Percentiles rank a stretch among this genome's conserved stretches.
These are phyloP conservation scores for Didymella arachidicola DNA, from an alignment of 2,329 filamentous ascomycete species.

Conservation along the genomic window DNA sequence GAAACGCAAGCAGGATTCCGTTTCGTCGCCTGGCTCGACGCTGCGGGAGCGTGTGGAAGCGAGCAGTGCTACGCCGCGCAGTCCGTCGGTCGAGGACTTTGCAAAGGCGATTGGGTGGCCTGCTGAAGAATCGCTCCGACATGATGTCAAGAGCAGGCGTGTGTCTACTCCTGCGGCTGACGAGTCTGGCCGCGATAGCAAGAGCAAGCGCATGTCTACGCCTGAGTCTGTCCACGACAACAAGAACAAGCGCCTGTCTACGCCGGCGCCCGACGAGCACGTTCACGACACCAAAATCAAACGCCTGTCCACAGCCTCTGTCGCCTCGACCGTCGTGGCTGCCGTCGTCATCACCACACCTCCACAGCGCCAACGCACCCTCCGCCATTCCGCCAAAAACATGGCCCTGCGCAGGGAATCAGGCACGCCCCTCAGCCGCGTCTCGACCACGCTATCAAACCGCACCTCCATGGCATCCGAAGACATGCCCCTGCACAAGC, in stretches of 20 bases:
- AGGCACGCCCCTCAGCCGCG: slow-evolving; percentile 47
- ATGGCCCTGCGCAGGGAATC: slow-evolving; percentile 58
- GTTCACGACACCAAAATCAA: slow-evolving; percentile 46
- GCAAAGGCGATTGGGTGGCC: slow-evolving; percentile 61
- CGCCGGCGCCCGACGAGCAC: slow-evolving; percentile 33
- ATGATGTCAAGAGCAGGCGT: too few relatives aligned
- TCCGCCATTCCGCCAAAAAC: slow-evolving; percentile 64
- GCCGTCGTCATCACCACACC: slow-evolving; percentile 63
- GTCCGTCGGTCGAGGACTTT: slow-evolving; percentile 57
- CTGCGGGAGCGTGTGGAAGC: slow-evolving; percentile 47
- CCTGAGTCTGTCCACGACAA: too few relatives aligned
- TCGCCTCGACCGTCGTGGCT: slow-evolving; percentile 62
- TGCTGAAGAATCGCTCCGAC: slow-evolving; percentile 26
- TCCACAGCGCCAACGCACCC: slow-evolving; percentile 53
- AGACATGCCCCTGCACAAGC: slow-evolving; percentile 55
- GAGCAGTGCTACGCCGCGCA: slow-evolving; percentile 43
- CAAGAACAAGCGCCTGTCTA: slow-evolving; percentile 15
- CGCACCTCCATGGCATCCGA: slow-evolving; percentile 56
- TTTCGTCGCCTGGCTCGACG: slow-evolving; percentile 35
- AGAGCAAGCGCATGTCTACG: too few relatives aligned
- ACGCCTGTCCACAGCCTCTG: slow-evolving; percentile 61
- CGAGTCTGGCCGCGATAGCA: too few relatives aligned
- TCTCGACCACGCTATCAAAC: slow-evolving; percentile 54
- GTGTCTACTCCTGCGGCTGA: too few relatives aligned
- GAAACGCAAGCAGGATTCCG: slow-evolving; percentile 38